phyloP scores from a whole-genome alignment of 1,284 basidiomycete genomes.

The Leccinum variabile region DNA sequence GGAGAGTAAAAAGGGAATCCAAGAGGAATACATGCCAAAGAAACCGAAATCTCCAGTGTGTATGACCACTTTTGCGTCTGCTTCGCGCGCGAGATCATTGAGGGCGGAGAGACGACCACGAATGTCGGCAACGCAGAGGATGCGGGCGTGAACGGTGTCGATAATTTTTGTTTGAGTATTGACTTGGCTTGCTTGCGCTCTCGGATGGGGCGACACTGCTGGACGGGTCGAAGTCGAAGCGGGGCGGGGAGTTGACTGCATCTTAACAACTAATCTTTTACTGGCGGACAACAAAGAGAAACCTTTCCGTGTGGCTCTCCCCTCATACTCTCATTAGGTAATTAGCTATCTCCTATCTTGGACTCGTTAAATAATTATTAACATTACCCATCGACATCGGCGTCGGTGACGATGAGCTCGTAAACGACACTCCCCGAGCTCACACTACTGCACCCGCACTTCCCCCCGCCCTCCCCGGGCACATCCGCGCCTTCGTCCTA shows the following conservation, averaged over 20 bases:
- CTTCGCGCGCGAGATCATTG: constrained; percentile 88
- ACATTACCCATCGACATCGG: constrained; percentile 1
- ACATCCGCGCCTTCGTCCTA: not conserved
- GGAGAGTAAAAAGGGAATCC: constrained; percentile 2
- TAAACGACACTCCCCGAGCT: constrained; percentile 21
- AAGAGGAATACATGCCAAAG: constrained; percentile 61
- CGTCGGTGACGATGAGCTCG: constrained; percentile 31
- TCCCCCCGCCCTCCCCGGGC: constrained; percentile 7
- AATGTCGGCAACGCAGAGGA: constrained; percentile 96
- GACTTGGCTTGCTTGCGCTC: constrained; percentile 46
- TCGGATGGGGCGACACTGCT: constrained; percentile 54
- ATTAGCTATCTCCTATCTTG: constrained; percentile 25
- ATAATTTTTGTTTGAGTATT: constrained; percentile 79
- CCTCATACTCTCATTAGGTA: constrained; percentile 24
- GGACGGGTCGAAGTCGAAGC: constrained; percentile 59
- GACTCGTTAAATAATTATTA: constrained; percentile 7
- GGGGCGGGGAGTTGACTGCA: constrained; percentile 51
- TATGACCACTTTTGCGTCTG: constrained; percentile 90
- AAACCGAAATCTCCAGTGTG: constrained; percentile 99
- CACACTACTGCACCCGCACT: constrained; percentile 10
- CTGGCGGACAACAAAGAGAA: constrained; percentile 23
- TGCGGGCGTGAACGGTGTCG: constrained; percentile 77
- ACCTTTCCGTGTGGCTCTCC: not conserved
- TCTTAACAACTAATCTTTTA: constrained; percentile 23
- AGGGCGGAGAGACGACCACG: constrained; percentile 84